Base-by-base conservation (phyloP, 2,329 filamentous ascomycete species). In the Sclerotinia minor region DNA sequence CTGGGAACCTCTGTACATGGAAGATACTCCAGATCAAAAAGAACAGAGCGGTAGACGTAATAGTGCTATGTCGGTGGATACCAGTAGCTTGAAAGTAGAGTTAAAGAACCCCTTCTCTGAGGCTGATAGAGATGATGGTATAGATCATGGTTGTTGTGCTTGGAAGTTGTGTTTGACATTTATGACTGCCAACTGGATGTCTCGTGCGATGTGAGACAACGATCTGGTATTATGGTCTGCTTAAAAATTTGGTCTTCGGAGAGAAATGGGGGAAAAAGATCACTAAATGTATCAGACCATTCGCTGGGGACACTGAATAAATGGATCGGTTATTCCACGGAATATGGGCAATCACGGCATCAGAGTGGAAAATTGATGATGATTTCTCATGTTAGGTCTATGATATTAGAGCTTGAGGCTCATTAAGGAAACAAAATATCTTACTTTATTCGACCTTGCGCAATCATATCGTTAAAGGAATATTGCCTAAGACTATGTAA, bases 1-100 rank as follows among this genome's bases (percentile, higher is more conserved):
- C 9, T 63, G 59, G 59, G 59, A 63, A n/a, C 59, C 59, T 63
- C 26, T 63, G 9, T 63, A 63, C 13, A 63, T 63, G 59, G 59
- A 50, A 21, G 59, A 63, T 11, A 26, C n/a, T 26, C 32, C 13
- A 2, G 32, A 26, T 15, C n/a, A 38, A 38, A 50, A 7, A 13
- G n/a, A 63, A 52, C 45, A 38, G n/a, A n/a, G 9, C 11, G 59
- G 11, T 11, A 50, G 17, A 15, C n/a, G 1, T 6, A 38, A 24
- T 1, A 63, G 59, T 38, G 21, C 32, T 24, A 21, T 26, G 2
- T 50, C 45, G 11, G 38, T 24, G 32, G 29, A 63, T 21, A 19
- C 32, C n/a, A 38, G 38, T 21, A 32, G 15, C 9, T 21, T n/a
- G 59, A 63, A 26, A 50, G 21, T 21, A 5, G 15, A 38, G 11